Percentiles rank a stretch among this genome's conserved stretches.
Evolutionary conservation across 352 stramenopile species (phyloP).

Genomic region (Pythium apleroticum): DNA sequence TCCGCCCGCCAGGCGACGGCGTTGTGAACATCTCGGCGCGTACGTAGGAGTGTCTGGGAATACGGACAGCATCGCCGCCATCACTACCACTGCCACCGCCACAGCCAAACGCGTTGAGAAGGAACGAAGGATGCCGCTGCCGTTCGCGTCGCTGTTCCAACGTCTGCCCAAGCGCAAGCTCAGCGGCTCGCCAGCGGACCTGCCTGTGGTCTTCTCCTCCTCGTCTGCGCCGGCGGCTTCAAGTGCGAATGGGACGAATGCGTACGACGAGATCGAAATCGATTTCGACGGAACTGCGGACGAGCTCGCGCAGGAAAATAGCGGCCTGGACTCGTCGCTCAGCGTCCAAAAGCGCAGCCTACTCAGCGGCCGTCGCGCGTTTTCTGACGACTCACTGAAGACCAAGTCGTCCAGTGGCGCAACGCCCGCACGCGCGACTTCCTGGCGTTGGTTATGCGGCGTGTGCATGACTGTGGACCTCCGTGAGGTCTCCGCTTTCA

Average conservation of each 20-base stretch:
- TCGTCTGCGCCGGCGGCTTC: not conserved
- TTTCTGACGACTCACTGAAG: not conserved
- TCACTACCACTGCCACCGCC: no score
- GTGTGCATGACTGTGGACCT: constrained; percentile 22
- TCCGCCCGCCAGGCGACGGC: no score
- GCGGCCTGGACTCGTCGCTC: no score
- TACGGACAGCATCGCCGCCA: no score
- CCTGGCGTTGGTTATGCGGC: not conserved
- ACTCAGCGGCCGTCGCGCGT: not conserved
- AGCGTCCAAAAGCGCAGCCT: not conserved
- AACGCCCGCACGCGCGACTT: not conserved
- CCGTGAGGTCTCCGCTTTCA: constrained; percentile 26
- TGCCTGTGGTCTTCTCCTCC: not conserved
- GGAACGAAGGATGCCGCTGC: constrained; percentile 18
- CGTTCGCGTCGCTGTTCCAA: constrained; percentile 14
- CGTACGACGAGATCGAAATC: not conserved
- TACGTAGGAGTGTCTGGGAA: no score
- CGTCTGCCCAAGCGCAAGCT: constrained; percentile 26
- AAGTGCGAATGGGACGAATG: not conserved
- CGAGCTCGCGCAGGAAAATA: not conserved
- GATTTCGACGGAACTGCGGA: not conserved
- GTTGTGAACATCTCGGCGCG: no score
- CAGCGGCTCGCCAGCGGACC: constrained; percentile 13
- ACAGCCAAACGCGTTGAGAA: no score
- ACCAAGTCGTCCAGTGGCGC: not conserved